Percentiles rank a stretch among this genome's conserved stretches.
Conservation (phyloP, 108 stramenopile species). For the Cyclotella baltica region DNA sequence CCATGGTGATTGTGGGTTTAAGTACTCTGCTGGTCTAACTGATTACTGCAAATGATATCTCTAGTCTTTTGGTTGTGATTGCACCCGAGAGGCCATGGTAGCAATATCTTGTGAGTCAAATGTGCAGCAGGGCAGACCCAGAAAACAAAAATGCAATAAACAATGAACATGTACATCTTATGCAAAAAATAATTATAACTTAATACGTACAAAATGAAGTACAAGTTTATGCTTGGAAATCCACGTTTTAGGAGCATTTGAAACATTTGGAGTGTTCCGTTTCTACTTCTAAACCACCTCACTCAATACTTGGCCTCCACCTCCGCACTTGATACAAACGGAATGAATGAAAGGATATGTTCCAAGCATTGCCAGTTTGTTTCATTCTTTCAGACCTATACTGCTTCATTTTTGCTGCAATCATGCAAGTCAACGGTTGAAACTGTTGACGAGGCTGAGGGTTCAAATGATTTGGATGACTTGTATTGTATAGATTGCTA, state of each 20-base stretch:
- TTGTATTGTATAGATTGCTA: slow-evolving; percentile 25
- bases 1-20: too few relatives aligned
- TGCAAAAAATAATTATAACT: too few relatives aligned
- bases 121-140: too few relatives aligned
- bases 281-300: slow-evolving; percentile 24
- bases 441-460: not conserved
- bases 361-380: slow-evolving; percentile 14
- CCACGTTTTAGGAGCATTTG: slow-evolving; percentile 15
- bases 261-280: not conserved
- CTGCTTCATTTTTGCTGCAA: slow-evolving; percentile 8
- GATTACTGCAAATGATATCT: too few relatives aligned
- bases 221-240: too few relatives aligned
- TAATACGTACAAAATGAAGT: too few relatives aligned
- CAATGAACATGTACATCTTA: too few relatives aligned
- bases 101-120: too few relatives aligned
- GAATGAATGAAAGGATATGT: slow-evolving; percentile 13
- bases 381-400: slow-evolving; percentile 7
- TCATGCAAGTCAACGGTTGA: slow-evolving; percentile 24
- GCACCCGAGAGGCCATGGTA: too few relatives aligned
- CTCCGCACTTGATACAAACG: slow-evolving; percentile 15
- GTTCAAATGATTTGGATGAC: slow-evolving; percentile 1
- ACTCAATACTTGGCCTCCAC: slow-evolving; percentile 18
- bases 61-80: too few relatives aligned
- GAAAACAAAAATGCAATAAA: too few relatives aligned
- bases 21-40: too few relatives aligned